Conservation (phyloP, 495 filamentous ascomycete genomes). For the Trichocladium uniseriatum region DNA sequence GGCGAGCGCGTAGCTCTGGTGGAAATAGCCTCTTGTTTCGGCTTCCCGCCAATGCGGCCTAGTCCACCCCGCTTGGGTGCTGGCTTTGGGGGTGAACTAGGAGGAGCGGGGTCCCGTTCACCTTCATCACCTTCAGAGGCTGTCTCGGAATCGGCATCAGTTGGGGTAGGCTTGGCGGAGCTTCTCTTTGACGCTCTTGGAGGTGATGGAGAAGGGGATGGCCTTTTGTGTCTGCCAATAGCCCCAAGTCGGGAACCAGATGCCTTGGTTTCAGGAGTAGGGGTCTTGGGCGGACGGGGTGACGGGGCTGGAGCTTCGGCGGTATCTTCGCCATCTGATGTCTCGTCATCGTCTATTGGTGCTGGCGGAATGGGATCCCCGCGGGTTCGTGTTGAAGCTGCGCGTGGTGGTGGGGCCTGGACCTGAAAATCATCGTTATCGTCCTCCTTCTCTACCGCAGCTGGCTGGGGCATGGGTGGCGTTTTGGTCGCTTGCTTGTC, state of each 20-base stretch:
- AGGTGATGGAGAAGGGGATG: constrained; percentile 11
- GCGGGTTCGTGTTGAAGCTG: too few relatives aligned
- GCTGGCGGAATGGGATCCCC: too few relatives aligned
- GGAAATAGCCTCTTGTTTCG: constrained; percentile 1
- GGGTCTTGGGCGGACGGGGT: too few relatives aligned
- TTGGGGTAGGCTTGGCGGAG: not conserved
- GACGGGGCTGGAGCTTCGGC: constrained; percentile 8
- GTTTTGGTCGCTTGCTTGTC: constrained; percentile 27
- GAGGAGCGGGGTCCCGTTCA: too few relatives aligned
- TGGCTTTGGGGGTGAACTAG: constrained; percentile 14
- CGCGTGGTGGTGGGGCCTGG: constrained; percentile 39
- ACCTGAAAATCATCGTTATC: constrained; percentile 42
- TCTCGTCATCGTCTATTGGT: constrained; percentile 25
- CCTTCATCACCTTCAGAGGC: constrained; percentile 31
- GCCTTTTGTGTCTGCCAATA: constrained; percentile 20
- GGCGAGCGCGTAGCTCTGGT: constrained; percentile 10
- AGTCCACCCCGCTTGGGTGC: constrained; percentile 23
- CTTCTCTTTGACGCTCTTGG: constrained; percentile 7
- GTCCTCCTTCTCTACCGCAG: constrained; percentile 8
- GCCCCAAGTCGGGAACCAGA: constrained; percentile 18
- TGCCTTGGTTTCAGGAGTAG: too few relatives aligned
- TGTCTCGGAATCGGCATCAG: constrained; percentile 27
- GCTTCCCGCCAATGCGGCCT: constrained; percentile 37
- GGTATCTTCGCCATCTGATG: constrained; percentile 29
- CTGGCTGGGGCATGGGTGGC: not conserved